These are phyloP conservation scores for Colletotrichum spaethianum DNA, from an alignment of 2,329 filamentous ascomycete genomes.

Conservation along the genomic window DNA sequence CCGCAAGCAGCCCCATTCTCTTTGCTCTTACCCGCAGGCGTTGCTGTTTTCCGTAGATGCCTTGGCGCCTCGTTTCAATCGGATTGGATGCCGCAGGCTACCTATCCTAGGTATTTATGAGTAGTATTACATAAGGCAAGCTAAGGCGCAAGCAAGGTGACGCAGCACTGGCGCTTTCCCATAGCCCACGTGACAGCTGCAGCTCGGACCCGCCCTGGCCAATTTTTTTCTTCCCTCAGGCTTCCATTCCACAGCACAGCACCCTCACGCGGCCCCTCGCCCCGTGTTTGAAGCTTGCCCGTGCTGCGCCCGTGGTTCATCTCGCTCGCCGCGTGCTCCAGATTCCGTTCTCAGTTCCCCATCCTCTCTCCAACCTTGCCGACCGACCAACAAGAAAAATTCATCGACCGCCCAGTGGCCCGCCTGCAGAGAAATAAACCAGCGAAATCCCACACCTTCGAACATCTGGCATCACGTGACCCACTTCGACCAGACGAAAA, in stretches of 20 bases:
- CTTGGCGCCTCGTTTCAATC: slow-evolving; percentile 4
- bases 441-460: slow-evolving; percentile 21
- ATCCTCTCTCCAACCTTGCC: slow-evolving; percentile 33
- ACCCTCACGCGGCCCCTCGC: neutral
- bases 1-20: slow-evolving; percentile 31
- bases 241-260: neutral
- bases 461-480: slow-evolving; percentile 35
- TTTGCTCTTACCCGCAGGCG: slow-evolving; percentile 15
- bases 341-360: slow-evolving; percentile 32
- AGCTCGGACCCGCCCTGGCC: neutral
- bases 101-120: neutral
- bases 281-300: neutral
- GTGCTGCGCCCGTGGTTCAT: slow-evolving; percentile 24
- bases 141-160: neutral
- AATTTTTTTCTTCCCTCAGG: slow-evolving; percentile 1
- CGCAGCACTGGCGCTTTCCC: neutral
- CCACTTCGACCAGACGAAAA: neutral
- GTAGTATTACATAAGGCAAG: neutral
- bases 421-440: slow-evolving; percentile 13
- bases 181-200: slow-evolving; percentile 3
- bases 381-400: slow-evolving; percentile 33
- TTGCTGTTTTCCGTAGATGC: slow-evolving; percentile 14
- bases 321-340: slow-evolving; percentile 33
- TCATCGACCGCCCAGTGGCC: slow-evolving; percentile 34
- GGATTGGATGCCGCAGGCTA: neutral